A percentile compares a stretch with the other conserved stretches of the same genome.
phyloP scores from a whole-genome alignment of 352 stramenopile species.

The Phytophthora pinifolia region DNA sequence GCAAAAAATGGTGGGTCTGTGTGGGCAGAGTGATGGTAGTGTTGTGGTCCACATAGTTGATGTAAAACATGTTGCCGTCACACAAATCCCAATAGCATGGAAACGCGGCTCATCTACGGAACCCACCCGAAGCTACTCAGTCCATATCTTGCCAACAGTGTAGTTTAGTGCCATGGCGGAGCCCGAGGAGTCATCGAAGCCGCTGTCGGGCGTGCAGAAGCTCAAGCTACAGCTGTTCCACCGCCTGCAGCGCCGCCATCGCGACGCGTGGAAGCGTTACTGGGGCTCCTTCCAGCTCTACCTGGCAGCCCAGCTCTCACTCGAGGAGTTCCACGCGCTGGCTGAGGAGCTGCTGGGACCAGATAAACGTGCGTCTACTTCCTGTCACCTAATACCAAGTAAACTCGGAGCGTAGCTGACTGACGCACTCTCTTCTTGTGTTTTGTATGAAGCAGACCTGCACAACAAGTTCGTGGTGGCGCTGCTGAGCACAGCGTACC shows the following conservation, averaged over 20 bases:
- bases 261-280: conserved; percentile 55
- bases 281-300: conserved; percentile 65
- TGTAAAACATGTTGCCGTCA: too few relatives aligned
- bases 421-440: conserved; percentile 1
- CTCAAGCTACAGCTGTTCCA: conserved; percentile 73
- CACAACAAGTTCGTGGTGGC: conserved; percentile 67
- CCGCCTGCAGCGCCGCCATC: conserved; percentile 48
- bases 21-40: not conserved
- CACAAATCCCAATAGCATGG: too few relatives aligned
- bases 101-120: not conserved
- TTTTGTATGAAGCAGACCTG: conserved; percentile 25
- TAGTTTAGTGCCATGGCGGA: conserved; percentile 8
- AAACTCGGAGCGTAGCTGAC: not conserved
- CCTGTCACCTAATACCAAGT: too few relatives aligned
- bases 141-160: conserved; percentile 3
- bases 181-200: conserved; percentile 1
- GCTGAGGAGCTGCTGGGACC: conserved; percentile 44
- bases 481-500: conserved; percentile 42
- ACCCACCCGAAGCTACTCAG: not conserved
- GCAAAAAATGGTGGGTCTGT: too few relatives aligned
- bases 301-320: conserved; percentile 45
- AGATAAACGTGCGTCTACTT: conserved; percentile 38
- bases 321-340: conserved; percentile 58
- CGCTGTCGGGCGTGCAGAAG: conserved; percentile 35
- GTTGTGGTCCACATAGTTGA: conserved; percentile 17